These are phyloP conservation scores for Oenanthe javanica DNA, from an alignment of 140 eudicot species.

Conservation along the genomic window DNA sequence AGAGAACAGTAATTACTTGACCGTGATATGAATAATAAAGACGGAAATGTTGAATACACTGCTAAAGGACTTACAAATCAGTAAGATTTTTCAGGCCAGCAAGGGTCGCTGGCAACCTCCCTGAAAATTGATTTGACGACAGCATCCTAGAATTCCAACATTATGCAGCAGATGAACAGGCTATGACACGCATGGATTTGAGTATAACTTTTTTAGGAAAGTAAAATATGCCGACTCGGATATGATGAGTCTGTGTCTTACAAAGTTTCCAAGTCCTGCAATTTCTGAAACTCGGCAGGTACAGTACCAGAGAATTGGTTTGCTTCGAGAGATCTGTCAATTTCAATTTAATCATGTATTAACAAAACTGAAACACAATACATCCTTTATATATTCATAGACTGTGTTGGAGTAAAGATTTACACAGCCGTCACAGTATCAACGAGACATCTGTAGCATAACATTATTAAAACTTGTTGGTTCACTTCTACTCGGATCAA, in stretches of 20 bases:
- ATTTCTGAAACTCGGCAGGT: conserved; percentile 54
- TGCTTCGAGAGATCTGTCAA: conserved; percentile 62
- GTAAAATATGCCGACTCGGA: background rate
- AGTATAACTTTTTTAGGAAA: too few relatives aligned
- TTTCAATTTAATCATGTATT: conserved; percentile 1
- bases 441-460: background rate
- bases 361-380: background rate
- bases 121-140: conserved; percentile 62
- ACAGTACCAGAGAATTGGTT: conserved; percentile 55
- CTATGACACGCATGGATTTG: conserved; percentile 1
- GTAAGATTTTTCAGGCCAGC: conserved; percentile 41
- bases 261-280: conserved; percentile 44
- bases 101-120: conserved; percentile 51
- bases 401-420: background rate
- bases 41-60: background rate
- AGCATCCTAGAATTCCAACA: conserved; percentile 43
- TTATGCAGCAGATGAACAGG: conserved; percentile 4
- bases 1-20: conserved; percentile 1
- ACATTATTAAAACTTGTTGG: background rate
- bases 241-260: conserved; percentile 22
- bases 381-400: background rate
- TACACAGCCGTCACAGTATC: background rate
- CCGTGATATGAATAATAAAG: background rate
- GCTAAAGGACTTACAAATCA: conserved; percentile 47
- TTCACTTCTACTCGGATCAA: background rate